These are phyloP conservation scores for Wickerhamomyces sydowiorum DNA, from an alignment of 805 yeast species.

Conservation along the genomic window DNA sequence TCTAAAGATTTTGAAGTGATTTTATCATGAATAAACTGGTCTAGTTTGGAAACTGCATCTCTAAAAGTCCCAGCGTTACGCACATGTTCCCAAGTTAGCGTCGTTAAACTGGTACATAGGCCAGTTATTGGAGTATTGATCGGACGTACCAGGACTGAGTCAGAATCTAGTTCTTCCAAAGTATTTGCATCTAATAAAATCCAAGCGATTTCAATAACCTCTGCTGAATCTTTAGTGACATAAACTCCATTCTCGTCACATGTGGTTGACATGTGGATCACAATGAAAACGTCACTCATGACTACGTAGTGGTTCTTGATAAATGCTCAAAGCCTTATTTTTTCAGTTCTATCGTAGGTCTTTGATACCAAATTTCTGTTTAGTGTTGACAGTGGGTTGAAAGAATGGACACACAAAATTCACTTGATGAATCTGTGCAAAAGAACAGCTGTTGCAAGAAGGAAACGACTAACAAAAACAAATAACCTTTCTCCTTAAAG, in stretches of 20 bases:
- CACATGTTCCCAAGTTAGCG: constrained; percentile 57
- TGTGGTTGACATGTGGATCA: constrained; percentile 57
- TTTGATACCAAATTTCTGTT: not conserved
- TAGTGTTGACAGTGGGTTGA: too few species aligned
- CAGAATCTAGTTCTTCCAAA: constrained; percentile 36
- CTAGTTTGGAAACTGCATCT: constrained; percentile 55
- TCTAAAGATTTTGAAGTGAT: constrained; percentile 37
- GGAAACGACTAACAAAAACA: too few species aligned
- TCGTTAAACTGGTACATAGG: constrained; percentile 42
- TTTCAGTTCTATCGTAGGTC: too few species aligned
- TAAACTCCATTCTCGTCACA: constrained; percentile 58
- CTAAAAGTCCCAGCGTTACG: constrained; percentile 52
- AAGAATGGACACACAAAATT: too few species aligned
- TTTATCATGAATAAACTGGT: constrained; percentile 39
- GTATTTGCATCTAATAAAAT: constrained; percentile 48
- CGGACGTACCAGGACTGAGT: constrained; percentile 51
- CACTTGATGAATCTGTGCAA: too few species aligned
- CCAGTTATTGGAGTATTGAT: constrained; percentile 62
- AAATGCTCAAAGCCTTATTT: not conserved
- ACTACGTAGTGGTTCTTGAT: too few species aligned
- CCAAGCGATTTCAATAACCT: constrained; percentile 67
- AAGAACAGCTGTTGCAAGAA: too few species aligned
- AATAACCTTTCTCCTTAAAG: too few species aligned
- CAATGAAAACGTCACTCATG: constrained; percentile 47
- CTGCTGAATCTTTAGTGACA: constrained; percentile 62